Evolutionary conservation across 2,329 filamentous ascomycete genomes (phyloP), one percentile per base, ranked within the genome.

Genomic region (Cordyceps pruinosa): DNA sequence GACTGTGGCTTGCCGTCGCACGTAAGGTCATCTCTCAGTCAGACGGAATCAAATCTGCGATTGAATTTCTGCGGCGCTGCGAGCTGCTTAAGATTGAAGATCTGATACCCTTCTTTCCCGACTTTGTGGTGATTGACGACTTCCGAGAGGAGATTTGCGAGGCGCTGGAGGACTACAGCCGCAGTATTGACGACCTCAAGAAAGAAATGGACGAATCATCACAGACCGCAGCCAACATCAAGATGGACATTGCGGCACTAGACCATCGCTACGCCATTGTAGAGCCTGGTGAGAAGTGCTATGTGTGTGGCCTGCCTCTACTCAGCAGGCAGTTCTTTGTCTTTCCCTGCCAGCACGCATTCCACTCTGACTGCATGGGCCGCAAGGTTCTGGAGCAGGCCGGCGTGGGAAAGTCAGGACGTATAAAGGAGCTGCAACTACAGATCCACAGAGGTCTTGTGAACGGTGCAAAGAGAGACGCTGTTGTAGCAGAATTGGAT

Each of bases 111-210:
- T 97, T 99, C 77, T 99, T 99, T 74, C 94, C 94, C 0, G 94
- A 99, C 70, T 99, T 99, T 68, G 91, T 97, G 25, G 89, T 97
- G 52, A 97, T 99, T 61, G 94, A 99, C 69, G 94, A 97, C 71
- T 99, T 99, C 80, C 97, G 97, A 69, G 92, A 97, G 61, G 94
- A 99, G 70, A 97, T 99, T 37, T 99, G 94, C 73, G 79, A 84
- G 0, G 94, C 95, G 1, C 80, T 99, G 1, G 94, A 99, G 72
- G 89, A 95, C 61, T 99, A 99, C 74, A 89, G 86, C 47, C 87
- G 89, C 37, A 90, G 90, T 63, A 99, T 99, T 63, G 94, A 97
- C 66, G 79, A 78, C 2, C 76, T 99, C 39, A 91, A 92, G 67
- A 85, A 87, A 62, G 93, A 97, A 71, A 99, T 99, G 94, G 94